A percentile compares a stretch with the other conserved stretches of the same genome.
Conservation (phyloP, 1,284 basidiomycete species). For the Inonotus hispidus region DNA sequence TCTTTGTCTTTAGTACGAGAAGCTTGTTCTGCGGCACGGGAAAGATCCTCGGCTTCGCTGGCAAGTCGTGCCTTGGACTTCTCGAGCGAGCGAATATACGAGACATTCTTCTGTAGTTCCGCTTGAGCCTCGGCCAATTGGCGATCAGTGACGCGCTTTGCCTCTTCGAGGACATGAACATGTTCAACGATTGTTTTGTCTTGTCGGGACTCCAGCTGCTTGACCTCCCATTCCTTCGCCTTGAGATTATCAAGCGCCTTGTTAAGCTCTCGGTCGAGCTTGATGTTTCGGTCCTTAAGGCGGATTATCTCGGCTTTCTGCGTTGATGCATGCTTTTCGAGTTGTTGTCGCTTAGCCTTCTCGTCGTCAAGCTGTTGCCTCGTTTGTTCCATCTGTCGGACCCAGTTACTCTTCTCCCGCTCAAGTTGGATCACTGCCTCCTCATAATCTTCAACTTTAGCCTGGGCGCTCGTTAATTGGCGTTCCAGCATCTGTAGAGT, state of each 20-base stretch:
- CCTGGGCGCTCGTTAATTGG: constrained; percentile 65
- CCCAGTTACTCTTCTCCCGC: constrained; percentile 71
- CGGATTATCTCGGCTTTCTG: constrained; percentile 67
- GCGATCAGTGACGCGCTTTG: constrained; percentile 92
- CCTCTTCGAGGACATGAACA: constrained; percentile 95
- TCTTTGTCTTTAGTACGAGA: constrained; percentile 34
- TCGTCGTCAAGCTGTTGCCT: constrained; percentile 69
- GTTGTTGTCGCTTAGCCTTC: constrained; percentile 60
- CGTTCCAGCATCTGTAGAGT: constrained; percentile 61
- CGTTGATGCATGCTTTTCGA: constrained; percentile 62
- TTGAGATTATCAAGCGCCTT: constrained; percentile 78
- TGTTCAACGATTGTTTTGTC: constrained; percentile 99
- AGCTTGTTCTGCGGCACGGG: constrained; percentile 71
- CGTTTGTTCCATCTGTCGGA: constrained; percentile 64
- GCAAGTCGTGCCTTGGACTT: constrained; percentile 74
- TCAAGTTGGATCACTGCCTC: constrained; percentile 82
- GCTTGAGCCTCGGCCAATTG: constrained; percentile 80
- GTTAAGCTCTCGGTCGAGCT: constrained; percentile 77
- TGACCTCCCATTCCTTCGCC: constrained; percentile 80
- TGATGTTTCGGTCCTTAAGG: constrained; percentile 66
- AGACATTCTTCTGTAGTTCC: constrained; percentile 68
- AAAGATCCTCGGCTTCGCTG: constrained; percentile 82
- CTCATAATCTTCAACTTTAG: constrained; percentile 81
- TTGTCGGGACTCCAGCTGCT: constrained; percentile 79
- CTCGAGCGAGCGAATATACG: constrained; percentile 80